Evolutionary conservation across 805 yeast genomes (phyloP).

Genomic region (Candida jianshihensis): DNA sequence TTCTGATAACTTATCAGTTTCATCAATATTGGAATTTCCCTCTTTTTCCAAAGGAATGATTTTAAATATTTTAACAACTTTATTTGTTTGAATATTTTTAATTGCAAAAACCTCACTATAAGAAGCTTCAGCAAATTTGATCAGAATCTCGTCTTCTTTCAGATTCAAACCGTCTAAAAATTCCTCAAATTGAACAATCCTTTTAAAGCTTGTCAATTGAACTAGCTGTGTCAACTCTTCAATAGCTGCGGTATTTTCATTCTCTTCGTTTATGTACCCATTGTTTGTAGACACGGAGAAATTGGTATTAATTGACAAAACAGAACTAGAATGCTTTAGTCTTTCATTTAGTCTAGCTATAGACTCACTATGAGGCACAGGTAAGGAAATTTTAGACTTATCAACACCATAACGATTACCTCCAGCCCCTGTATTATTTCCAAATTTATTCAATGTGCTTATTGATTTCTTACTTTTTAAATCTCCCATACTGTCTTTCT

Average conservation of each 20-base stretch:
- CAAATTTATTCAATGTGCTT: no score
- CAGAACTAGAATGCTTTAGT: constrained; percentile 42
- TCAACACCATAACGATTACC: constrained; percentile 11
- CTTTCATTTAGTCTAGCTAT: constrained; percentile 48
- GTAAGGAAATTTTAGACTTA: constrained; percentile 46
- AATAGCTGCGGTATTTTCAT: background rate
- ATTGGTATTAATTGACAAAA: constrained; percentile 29
- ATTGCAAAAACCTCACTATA: constrained; percentile 37
- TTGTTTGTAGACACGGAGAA: background rate
- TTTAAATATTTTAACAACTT: constrained; percentile 34
- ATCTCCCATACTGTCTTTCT: constrained; percentile 19
- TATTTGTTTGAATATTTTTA: constrained; percentile 17
- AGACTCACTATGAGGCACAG: constrained; percentile 46
- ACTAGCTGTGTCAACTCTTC: constrained; percentile 25
- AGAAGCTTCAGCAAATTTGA: constrained; percentile 40
- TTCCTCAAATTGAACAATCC: constrained; percentile 26
- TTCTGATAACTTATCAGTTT: constrained; percentile 33
- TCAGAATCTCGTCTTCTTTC: constrained; percentile 21
- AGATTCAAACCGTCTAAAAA: constrained; percentile 24
- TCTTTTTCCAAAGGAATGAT: constrained; percentile 36
- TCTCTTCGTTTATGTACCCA: background rate
- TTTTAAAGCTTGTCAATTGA: constrained; percentile 27
- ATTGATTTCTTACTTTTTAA: constrained; percentile 10
- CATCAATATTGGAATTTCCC: no score
- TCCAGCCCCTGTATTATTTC: no score